phyloP scores from a whole-genome alignment of 257 asterid genomes.

The Nicotiana attenuata region DNA sequence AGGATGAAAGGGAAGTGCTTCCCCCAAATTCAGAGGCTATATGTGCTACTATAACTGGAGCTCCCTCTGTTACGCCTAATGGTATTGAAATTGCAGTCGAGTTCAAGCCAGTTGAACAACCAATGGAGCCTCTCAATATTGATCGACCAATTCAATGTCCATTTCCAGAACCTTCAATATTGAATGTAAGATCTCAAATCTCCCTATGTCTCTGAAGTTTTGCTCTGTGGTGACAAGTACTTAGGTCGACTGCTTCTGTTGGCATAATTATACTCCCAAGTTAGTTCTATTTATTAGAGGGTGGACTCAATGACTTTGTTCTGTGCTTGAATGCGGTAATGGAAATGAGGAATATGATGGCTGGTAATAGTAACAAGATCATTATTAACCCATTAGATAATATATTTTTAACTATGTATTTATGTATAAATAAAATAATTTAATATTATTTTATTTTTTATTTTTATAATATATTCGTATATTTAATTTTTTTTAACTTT shows the following conservation, averaged over 20 bases:
- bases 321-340: not conserved
- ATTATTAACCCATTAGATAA: not conserved
- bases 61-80: conserved; percentile 42
- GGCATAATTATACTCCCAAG: not conserved
- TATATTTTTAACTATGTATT: too few species aligned
- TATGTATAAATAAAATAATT: too few species aligned
- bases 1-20: conserved; percentile 60
- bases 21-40: conserved; percentile 45
- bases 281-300: not conserved
- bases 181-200: conserved; percentile 48
- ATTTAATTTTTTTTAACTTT: too few species aligned
- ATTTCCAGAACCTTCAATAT: conserved; percentile 81
- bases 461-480: too few species aligned
- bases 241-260: not conserved
- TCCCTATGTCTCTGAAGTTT: not conserved
- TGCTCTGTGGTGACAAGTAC: not conserved
- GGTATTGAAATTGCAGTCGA: conserved; percentile 64
- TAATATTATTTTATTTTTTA: too few species aligned
- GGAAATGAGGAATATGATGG: not conserved
- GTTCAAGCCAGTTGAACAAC: conserved; percentile 83
- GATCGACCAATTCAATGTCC: conserved; percentile 87
- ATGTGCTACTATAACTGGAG: conserved; percentile 24
- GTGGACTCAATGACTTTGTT: not conserved
- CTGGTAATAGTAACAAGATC: not conserved
- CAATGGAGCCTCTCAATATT: conserved; percentile 63